Percentiles rank a stretch among this genome's conserved stretches.
phyloP scores from a whole-genome alignment of 495 filamentous ascomycete species.

The Aspergillus avenaceus region DNA sequence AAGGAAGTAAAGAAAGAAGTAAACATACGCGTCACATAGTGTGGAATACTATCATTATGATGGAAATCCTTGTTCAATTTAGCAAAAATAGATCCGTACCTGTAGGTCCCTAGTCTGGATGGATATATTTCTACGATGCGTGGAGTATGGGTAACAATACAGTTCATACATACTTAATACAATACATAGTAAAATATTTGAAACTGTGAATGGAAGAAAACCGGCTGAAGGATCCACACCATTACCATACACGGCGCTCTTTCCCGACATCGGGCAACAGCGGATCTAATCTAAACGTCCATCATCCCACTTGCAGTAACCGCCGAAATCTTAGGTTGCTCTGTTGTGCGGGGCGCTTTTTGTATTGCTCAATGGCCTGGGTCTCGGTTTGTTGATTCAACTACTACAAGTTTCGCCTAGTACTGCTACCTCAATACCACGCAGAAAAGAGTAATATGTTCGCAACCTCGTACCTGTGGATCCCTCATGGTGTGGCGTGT shows the following conservation, averaged over 20 bases:
- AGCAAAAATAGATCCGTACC: too few species aligned
- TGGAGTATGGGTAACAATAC: not conserved
- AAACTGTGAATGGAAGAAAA: not conserved
- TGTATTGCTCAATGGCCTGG: not conserved
- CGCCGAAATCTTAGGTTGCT: not conserved
- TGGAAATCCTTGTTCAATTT: not conserved
- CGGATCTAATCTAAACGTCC: constrained; percentile 24
- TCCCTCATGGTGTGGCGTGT: constrained; percentile 1
- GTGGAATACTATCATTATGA: too few species aligned
- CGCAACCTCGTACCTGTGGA: not conserved
- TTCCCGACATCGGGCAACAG: constrained; percentile 23
- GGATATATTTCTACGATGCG: not conserved
- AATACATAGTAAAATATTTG: not conserved
- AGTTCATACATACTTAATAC: not conserved
- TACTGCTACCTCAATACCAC: not conserved
- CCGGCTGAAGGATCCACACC: not conserved
- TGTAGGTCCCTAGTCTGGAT: too few species aligned
- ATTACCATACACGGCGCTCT: not conserved
- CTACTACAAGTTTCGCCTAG: not conserved
- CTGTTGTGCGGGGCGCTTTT: constrained; percentile 1
- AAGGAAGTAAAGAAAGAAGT: too few species aligned
- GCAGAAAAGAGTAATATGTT: not conserved
- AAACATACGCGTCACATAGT: too few species aligned
- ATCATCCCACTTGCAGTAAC: constrained; percentile 20
- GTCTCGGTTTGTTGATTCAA: not conserved